These are phyloP conservation scores for Viola odorata DNA, from an alignment of 345 rosid genomes.

Conservation along the genomic window DNA sequence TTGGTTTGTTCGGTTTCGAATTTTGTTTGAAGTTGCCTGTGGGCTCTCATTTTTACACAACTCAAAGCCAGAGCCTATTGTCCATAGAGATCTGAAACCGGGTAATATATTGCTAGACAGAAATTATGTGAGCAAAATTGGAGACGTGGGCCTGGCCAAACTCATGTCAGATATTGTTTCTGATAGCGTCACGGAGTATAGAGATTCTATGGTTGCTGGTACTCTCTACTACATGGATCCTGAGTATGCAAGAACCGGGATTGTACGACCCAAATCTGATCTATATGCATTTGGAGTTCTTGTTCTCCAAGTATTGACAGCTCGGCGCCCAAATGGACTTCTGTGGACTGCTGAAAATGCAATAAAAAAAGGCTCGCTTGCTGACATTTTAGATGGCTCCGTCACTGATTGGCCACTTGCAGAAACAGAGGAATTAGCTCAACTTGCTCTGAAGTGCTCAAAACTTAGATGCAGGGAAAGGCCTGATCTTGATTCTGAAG, in stretches of 20 bases:
- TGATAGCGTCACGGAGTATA: conserved; percentile 62
- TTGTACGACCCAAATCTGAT: conserved; percentile 85
- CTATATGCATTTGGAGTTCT: conserved; percentile 74
- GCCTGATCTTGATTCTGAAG: conserved; percentile 75
- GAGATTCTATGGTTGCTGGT: conserved; percentile 63
- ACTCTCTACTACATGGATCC: conserved; percentile 88
- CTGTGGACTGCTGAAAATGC: conserved; percentile 53
- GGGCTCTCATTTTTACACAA: conserved; percentile 85
- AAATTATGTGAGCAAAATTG: conserved; percentile 76
- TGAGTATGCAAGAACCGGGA: conserved; percentile 83
- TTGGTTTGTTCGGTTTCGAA: conserved; percentile 69
- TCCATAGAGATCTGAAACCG: conserved; percentile 85
- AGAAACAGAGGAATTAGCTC: conserved; percentile 64
- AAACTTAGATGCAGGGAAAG: conserved; percentile 83
- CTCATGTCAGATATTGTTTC: conserved; percentile 65
- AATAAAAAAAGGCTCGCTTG: conserved; percentile 43
- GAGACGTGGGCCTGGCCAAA: conserved; percentile 89
- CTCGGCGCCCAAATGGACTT: conserved; percentile 62
- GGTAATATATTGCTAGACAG: conserved; percentile 67
- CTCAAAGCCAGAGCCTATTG: conserved; percentile 81
- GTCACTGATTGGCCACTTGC: conserved; percentile 66
- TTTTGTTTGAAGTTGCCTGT: conserved; percentile 72
- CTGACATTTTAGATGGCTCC: conserved; percentile 53
- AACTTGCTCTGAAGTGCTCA: conserved; percentile 58
- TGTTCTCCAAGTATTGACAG: conserved; percentile 60